These are phyloP conservation scores for Euphorbia schlechtendalii DNA, from an alignment of 441 rosid species.

Conservation along the genomic window DNA sequence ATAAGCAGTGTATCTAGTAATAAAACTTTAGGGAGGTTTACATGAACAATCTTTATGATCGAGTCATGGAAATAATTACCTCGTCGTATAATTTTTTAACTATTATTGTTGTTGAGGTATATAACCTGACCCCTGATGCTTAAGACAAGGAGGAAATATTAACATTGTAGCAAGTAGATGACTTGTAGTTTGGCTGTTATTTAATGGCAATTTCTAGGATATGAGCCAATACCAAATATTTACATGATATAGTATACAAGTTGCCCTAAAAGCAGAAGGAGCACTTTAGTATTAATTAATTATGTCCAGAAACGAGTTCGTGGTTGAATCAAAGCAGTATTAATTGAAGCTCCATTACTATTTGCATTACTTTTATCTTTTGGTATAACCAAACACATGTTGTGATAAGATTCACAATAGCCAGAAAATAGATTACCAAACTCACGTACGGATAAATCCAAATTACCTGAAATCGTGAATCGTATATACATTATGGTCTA, in stretches of 20 bases:
- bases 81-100: too few species aligned
- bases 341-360: neutral
- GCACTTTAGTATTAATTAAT: neutral
- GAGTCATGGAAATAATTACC: too few species aligned
- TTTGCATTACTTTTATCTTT: neutral
- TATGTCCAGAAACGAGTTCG: neutral
- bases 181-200: too few species aligned
- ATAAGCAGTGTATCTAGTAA: too few species aligned
- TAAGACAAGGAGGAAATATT: too few species aligned
- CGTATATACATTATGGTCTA: neutral
- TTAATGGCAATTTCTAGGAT: neutral
- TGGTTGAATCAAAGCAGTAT: neutral
- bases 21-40: too few species aligned
- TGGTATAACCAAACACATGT: constrained; percentile 1
- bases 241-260: neutral
- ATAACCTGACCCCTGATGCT: too few species aligned
- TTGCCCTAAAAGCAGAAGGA: neutral
- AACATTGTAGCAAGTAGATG: too few species aligned
- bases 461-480: neutral
- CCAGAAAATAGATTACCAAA: neutral
- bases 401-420: neutral
- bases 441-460: neutral
- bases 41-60: too few species aligned
- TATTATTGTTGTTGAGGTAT: too few species aligned
- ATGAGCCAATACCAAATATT: neutral